Conservation (phyloP, 352 stramenopile genomes). For the Pythium aristosporum region DNA sequence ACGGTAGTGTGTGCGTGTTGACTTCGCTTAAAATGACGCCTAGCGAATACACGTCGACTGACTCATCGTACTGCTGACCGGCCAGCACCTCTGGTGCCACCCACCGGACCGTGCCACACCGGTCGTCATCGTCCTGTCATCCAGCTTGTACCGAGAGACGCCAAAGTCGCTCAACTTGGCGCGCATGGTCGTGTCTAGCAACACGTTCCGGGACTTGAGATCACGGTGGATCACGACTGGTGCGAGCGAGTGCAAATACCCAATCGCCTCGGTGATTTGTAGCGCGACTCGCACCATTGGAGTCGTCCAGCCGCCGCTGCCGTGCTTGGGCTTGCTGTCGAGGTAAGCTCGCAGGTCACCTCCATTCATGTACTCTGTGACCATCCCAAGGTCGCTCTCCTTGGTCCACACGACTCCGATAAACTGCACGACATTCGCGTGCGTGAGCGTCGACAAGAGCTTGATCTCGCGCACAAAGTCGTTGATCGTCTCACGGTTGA, state of each 20-base stretch:
- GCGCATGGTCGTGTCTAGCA: conserved; percentile 23
- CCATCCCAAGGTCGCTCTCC: conserved; percentile 23
- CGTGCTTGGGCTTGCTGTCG: conserved; percentile 1
- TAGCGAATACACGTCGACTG: conserved; percentile 22
- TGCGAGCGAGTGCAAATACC: conserved; percentile 25
- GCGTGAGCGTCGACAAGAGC: conserved; percentile 9
- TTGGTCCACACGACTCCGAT: conserved; percentile 34
- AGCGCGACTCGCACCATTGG: conserved; percentile 8
- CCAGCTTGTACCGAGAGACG: conserved; percentile 22
- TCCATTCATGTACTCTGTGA: conserved; percentile 31
- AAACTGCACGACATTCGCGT: conserved; percentile 18
- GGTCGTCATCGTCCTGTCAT: conserved; percentile 22
- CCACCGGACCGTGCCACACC: conserved; percentile 18
- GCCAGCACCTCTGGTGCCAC: conserved; percentile 20
- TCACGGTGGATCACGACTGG: conserved; percentile 27
- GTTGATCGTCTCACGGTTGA: conserved; percentile 1
- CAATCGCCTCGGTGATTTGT: conserved; percentile 25
- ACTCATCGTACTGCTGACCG: conserved; percentile 15
- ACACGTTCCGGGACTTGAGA: conserved; percentile 40
- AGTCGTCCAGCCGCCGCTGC: conserved; percentile 7
- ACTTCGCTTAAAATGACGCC: conserved; percentile 23
- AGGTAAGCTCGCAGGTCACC: conserved; percentile 25
- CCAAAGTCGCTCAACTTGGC: conserved; percentile 47
- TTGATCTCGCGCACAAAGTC: conserved; percentile 26
- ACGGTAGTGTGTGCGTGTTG: conserved; percentile 19